phyloP scores from a whole-genome alignment of 192 early-diverging fungal species.

The Piromyces finnis region DNA sequence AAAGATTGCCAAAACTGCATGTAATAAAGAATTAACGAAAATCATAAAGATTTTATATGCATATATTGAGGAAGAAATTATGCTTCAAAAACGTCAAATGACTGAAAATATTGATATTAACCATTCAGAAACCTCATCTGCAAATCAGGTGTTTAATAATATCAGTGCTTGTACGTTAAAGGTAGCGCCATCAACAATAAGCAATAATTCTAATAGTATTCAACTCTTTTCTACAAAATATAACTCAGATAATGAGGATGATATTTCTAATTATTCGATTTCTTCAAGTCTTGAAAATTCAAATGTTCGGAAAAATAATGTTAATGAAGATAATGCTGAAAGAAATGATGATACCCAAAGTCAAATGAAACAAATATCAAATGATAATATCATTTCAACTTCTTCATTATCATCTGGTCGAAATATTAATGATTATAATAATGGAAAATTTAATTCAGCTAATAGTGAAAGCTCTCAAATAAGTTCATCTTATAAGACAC shows the following conservation, averaged over 20 bases:
- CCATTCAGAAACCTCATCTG: background rate
- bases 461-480: background rate
- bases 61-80: background rate
- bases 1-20: background rate
- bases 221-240: background rate
- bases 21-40: background rate
- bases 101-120: background rate
- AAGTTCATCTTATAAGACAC: background rate
- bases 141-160: background rate
- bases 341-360: background rate
- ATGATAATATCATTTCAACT: background rate
- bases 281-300: background rate
- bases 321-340: background rate
- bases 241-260: background rate
- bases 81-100: background rate
- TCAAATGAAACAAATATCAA: background rate
- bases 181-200: background rate
- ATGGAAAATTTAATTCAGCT: background rate
- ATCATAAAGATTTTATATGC: background rate
- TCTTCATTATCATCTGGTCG: background rate
- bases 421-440: background rate
- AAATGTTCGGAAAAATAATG: background rate
- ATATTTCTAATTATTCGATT: background rate
- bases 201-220: background rate
- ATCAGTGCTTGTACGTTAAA: background rate